These are phyloP conservation scores for Kodamaea laetipori DNA, from an alignment of 805 yeast genomes.

Conservation along the genomic window DNA sequence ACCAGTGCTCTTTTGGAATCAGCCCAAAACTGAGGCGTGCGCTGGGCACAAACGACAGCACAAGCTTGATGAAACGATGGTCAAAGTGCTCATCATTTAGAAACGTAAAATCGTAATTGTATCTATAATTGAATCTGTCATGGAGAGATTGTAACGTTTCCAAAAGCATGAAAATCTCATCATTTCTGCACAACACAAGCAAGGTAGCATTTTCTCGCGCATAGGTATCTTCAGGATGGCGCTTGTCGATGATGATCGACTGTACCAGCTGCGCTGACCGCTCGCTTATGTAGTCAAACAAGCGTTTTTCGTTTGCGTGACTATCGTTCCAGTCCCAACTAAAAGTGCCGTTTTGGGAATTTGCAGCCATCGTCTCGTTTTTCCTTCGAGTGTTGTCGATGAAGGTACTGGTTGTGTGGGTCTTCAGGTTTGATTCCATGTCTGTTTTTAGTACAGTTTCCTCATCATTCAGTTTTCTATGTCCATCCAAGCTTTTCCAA, in stretches of 20 bases:
- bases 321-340: neutral
- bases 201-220: slow-evolving; percentile 61
- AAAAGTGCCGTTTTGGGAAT: neutral
- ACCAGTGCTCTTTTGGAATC: slow-evolving; percentile 68
- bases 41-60: slow-evolving; percentile 49
- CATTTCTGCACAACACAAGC: slow-evolving; percentile 69
- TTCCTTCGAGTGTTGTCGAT: neutral
- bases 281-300: slow-evolving; percentile 2
- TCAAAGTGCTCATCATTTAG: slow-evolving; percentile 68
- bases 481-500: too few relatives aligned
- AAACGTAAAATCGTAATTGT: slow-evolving; percentile 78
- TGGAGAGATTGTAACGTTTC: slow-evolving; percentile 51
- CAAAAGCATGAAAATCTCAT: slow-evolving; percentile 58
- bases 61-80: slow-evolving; percentile 52
- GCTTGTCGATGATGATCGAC: slow-evolving; percentile 10
- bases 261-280: neutral
- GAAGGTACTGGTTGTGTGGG: neutral
- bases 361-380: slow-evolving; percentile 2
- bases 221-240: slow-evolving; percentile 2
- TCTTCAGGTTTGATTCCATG: neutral
- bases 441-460: too few relatives aligned
- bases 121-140: slow-evolving; percentile 61
- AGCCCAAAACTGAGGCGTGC: slow-evolving; percentile 65
- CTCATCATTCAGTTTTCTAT: too few relatives aligned
- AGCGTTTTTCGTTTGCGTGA: neutral